Base-by-base conservation (phyloP, 2,329 filamentous ascomycete species). In the Fusarium mangiferae region DNA sequence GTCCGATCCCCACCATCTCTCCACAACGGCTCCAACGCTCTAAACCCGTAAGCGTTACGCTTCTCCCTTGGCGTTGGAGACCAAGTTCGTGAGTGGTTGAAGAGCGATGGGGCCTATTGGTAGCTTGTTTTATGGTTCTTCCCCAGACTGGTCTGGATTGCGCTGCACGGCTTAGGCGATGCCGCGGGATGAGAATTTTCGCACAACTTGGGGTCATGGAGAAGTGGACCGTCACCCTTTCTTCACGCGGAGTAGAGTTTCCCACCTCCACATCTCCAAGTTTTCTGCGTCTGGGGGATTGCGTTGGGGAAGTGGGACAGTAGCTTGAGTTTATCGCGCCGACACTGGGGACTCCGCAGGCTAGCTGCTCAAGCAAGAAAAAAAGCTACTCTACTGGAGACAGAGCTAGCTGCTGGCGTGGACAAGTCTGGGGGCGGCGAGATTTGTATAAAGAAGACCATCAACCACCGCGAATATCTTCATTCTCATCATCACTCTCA, bases 81-180 rank as follows among this genome's bases (percentile, higher is more conserved):
- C 33, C 33, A 4, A 35, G 33, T 3, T 15, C 33, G 7, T 41
- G 13, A 73, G n/a, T 73, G 70, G 70, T 7, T 14, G 11, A 12
- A 10, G 6, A 7, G 2, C 13, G 20, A 10, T 28, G 41, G 35
- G 15, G 8, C 14, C 14, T 28, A 18, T 36, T 24, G 28, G 30
- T 73, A 72, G 70, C 65, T 73, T 72, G 70, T 70, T 73, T 73
- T 73, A 73, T 73, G 70, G 70, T 70, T 61, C 70, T 73, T 58
- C 70, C 70, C 70, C 70, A 59, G 70, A 72, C 69, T 17, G 62
- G 68, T 57, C 70, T 70, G 49, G 58, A 56, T 55, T 44, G 26
- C 42, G 39, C 28, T 30, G 17, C n/a, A 24, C 66, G 66, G 66
- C 51, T 46, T 44, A 70, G 44, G 67, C 67, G 66, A 65, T 30